phyloP scores from a whole-genome alignment of 495 filamentous ascomycete species.

The Podospora fimiseda region DNA sequence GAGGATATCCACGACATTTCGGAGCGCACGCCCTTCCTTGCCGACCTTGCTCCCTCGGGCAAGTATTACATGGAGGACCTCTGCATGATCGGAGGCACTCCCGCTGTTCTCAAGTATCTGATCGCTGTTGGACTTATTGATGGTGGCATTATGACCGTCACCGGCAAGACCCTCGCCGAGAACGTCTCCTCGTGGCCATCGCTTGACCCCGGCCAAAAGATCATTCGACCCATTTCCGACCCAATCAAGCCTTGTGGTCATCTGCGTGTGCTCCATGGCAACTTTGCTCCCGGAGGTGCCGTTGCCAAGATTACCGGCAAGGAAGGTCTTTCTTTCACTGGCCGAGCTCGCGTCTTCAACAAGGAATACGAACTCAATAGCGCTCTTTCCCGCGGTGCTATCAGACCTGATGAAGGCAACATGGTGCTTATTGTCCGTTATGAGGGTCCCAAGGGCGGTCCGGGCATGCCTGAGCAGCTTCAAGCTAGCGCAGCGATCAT shows the following conservation, averaged over 20 bases:
- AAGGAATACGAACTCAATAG: conserved; percentile 75
- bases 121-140: conserved; percentile 77
- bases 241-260: conserved; percentile 89
- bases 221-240: conserved; percentile 74
- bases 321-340: conserved; percentile 77
- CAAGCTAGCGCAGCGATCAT: conserved; percentile 85
- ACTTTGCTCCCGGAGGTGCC: conserved; percentile 84
- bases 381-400: conserved; percentile 63
- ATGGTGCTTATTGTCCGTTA: conserved; percentile 92
- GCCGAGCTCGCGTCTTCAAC: conserved; percentile 82
- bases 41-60: conserved; percentile 84
- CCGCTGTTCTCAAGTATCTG: conserved; percentile 85
- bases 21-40: conserved; percentile 86
- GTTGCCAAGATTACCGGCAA: conserved; percentile 99
- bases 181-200: conserved; percentile 80
- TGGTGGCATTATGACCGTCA: conserved; percentile 82
- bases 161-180: conserved; percentile 81
- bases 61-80: conserved; percentile 92
- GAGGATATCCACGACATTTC: conserved; percentile 86
- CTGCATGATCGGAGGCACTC: conserved; percentile 88
- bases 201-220: conserved; percentile 70
- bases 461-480: conserved; percentile 98
- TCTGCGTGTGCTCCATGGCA: conserved; percentile 82
- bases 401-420: conserved; percentile 61
- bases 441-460: conserved; percentile 91